Base-by-base conservation (phyloP, 1,284 basidiomycete genomes). In the Nidula niveotomentosa region DNA sequence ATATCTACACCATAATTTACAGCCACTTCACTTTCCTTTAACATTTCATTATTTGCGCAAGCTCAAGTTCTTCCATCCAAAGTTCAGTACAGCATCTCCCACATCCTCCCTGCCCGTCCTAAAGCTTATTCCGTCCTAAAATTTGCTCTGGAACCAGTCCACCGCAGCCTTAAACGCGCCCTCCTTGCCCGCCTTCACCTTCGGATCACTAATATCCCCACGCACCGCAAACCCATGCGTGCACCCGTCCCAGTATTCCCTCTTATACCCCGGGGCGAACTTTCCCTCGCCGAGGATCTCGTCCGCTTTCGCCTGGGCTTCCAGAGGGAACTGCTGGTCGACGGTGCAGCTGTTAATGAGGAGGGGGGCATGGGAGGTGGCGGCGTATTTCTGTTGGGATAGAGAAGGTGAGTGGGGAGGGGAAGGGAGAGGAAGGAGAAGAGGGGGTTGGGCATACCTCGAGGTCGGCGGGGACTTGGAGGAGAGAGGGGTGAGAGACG, bases 401-500 rank as follows among this genome's bases (percentile, higher is more conserved):
- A 3, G 17, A 10, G 35, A 48, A 10, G 18, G 18, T 15, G 18
- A 15, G 36, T 3, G 36, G 18, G 39, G 52, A 36, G 39, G 15
- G n/a, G 13, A 47, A 47, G 12, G 18, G 18, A 10, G 9, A 6
- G 18, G 13, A 47, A 12, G 23, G 18, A 41, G 39, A 10, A 36
- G 46, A 2, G 23, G 23, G 30, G 30, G n/a, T n/a, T n/a, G n/a
- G 33, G 57, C 65, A n/a, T 53, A 83, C 83, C 73, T 90, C 80
- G 33, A 91, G 72, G 67, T 88, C 85, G 1, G 71, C 80, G 8
- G 88, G 86, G 45, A 80, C 58, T 41, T 84, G 59, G 56, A 94
- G 78, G 2, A 85, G 71, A 3, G 89, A 89, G 1, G 91, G 91
- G 69, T 94, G 92, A 0, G 81, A 67, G 50, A 80, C 75, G 23